phyloP scores from a whole-genome alignment of 495 filamentous ascomycete genomes.

The Aspergillus olivimuriae region DNA sequence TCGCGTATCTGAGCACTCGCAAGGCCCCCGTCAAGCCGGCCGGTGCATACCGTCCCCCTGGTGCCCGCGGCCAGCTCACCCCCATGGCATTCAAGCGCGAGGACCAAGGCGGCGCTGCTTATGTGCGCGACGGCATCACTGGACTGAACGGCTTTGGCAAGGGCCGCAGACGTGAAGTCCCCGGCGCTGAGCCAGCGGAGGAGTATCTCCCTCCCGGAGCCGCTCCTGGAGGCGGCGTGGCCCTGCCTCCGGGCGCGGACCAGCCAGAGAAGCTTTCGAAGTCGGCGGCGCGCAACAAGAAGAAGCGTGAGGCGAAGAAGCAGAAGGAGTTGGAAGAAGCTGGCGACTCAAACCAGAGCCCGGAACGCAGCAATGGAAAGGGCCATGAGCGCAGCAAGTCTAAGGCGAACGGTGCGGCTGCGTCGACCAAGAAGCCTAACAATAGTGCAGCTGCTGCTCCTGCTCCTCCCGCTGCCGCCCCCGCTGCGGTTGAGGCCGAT shows the following conservation, averaged over 20 bases:
- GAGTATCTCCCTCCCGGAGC: constrained; percentile 59
- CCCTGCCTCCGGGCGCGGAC: constrained; percentile 44
- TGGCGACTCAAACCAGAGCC: constrained; percentile 47
- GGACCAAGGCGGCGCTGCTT: constrained; percentile 91
- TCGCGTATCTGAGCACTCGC: too few species aligned
- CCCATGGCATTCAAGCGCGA: constrained; percentile 96
- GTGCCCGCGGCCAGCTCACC: constrained; percentile 80
- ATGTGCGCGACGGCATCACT: constrained; percentile 71
- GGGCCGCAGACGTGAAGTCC: constrained; percentile 60
- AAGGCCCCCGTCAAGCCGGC: constrained; percentile 93
- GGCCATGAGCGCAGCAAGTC: constrained; percentile 53
- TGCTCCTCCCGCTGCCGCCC: constrained; percentile 17
- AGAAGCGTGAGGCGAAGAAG: constrained; percentile 97
- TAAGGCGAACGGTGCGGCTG: constrained; percentile 36
- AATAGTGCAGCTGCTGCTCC: constrained; percentile 17
- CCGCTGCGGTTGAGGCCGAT: constrained; percentile 20
- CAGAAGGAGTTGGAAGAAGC: constrained; percentile 67
- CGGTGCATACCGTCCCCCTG: constrained; percentile 94
- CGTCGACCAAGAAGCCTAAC: constrained; percentile 39
- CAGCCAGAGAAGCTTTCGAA: constrained; percentile 74
- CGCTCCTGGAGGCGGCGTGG: constrained; percentile 65
- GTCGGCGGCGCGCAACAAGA: constrained; percentile 94
- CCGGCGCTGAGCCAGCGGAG: constrained; percentile 65
- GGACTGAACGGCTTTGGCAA: constrained; percentile 75
- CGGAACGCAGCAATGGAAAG: constrained; percentile 53